Base-by-base conservation (phyloP, 179 eudicot species). In the Drosera spatulata region DNA sequence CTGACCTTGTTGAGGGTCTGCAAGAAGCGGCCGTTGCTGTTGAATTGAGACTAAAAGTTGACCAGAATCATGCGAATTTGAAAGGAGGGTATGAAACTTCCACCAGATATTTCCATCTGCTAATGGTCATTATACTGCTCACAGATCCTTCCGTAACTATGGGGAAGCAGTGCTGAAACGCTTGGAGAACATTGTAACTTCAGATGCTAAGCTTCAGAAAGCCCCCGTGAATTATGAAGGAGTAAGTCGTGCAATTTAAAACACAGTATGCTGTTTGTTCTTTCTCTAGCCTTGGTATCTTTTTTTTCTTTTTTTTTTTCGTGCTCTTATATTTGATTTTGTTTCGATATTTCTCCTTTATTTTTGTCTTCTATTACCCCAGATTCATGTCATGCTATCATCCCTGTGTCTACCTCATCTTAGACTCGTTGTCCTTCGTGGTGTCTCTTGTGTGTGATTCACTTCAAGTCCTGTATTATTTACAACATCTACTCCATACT, bases 161-260 rank as follows among this genome's bases (percentile, higher is more conserved):
- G 99, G 99, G 53, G 97, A 90, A 62, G 91, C 88, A 45, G 85
- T 86, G 66, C 59, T 93, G 59, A 85, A 83, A 69, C 86, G 90
- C 74, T 69, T 90, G 81, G 94, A 79, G 68, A 85, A 80, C 63
- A 38, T 64, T 12, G 82, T 69, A 11, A 83, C 74, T 62, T 81
- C 88, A 40, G 85, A 86, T 69, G 72, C 85, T 33, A 85, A 82
- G 60, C 85, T 93, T 67, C 74, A 77, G 51, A 93, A 83, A 71
- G 95, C 95, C 58, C 88, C 97, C 55, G 83, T 93, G 33, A 22
- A 22, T 22, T 22, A 22, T 22, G 33, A 22, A 22, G 33, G 33
- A 22, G 33, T 22, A 22, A 22, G 33, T 22, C 33, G 33, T 22
- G 33, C 33, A 22, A 22, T 22, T 73, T 67, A 41, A 7, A 22